Conservation (phyloP, 495 filamentous ascomycete genomes). For the Lophiotrema nucula region DNA sequence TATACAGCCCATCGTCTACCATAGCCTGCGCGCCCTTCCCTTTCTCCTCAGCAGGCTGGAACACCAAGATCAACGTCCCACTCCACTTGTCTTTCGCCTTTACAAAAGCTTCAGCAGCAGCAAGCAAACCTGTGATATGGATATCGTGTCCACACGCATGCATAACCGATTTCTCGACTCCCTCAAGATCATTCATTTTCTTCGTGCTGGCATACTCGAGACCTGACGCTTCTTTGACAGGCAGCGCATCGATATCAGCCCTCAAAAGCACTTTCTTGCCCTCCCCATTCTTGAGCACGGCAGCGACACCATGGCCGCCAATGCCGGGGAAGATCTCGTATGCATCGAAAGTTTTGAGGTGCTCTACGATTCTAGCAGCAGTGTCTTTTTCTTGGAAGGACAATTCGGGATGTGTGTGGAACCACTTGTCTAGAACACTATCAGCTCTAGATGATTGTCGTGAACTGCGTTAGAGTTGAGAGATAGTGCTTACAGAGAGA, state of each 20-base stretch:
- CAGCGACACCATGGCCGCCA: conserved; percentile 42
- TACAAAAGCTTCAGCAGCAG: conserved; percentile 48
- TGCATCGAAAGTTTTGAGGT: conserved; percentile 6
- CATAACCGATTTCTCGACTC: conserved; percentile 56
- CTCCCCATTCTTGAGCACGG: conserved; percentile 54
- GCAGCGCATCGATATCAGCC: conserved; percentile 63
- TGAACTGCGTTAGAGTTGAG: not conserved
- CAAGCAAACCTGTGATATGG: conserved; percentile 56
- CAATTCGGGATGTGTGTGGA: conserved; percentile 24
- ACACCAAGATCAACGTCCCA: conserved; percentile 58
- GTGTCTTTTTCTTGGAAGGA: conserved; percentile 25
- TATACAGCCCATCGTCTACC: conserved; percentile 62
- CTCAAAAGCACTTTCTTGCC: conserved; percentile 57
- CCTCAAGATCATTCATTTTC: conserved; percentile 44
- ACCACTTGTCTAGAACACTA: conserved; percentile 18
- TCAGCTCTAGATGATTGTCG: conserved; percentile 3
- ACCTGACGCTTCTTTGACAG: conserved; percentile 56
- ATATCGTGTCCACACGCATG: conserved; percentile 69
- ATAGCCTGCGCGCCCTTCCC: conserved; percentile 58
- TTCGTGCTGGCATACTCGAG: conserved; percentile 55
- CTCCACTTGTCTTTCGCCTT: conserved; percentile 48
- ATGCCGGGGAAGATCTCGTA: conserved; percentile 13
- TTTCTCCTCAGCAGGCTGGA: conserved; percentile 63
- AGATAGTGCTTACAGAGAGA: conserved; percentile 11
- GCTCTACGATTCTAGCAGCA: conserved; percentile 9